Base-by-base conservation (phyloP, 2,329 filamentous ascomycete species). In the Phialophora expanda region DNA sequence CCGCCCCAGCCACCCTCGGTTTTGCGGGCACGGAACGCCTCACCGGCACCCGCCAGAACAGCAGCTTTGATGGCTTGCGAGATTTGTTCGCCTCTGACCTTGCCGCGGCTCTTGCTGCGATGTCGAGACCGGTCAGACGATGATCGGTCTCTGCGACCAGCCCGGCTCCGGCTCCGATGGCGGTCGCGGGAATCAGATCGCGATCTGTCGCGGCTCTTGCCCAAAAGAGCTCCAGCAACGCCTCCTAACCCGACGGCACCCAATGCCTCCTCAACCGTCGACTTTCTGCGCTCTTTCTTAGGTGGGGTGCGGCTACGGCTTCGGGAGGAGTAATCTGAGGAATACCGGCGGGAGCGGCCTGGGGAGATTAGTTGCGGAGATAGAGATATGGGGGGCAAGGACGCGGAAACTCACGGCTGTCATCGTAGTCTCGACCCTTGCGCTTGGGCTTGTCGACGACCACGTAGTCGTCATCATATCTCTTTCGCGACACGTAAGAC, bases 21-120 rank as follows among this genome's bases (percentile, higher is more conserved):
- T 74, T 94, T 96, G 76, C 93, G 89, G 64, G 93, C 89, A 68
- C 92, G 90, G 84, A 96, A 96, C 50, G 94, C 94, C 78, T 97
- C 93, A 62, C 93, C 90, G 48, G 93, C 94, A 73, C 93, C 94
- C 32, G 94, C 93, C 55, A 96, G 86, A 46, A 97, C 83, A 22
- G 93, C 95, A 38, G 94, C 93, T 82, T 95, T 94, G 76, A 93
- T 92, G 38, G 93, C 93, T 79, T 97, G 92, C 71, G 93, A 88
- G 55, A 92, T 86, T 73, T 91, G 91, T 59, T 83, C 77, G 77
- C 82, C 75, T 78, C 80, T 68, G 46, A 61, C 64, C 26, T 66
- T 70, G 62, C 68, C 67, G 32, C 66, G 66, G 48, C 82, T 83
- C 64, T 81, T 83, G 69, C 82, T 82, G 69, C 79, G 82, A 44